These are phyloP conservation scores for Fraxinus ornus DNA, from an alignment of 305 asterid genomes.

Conservation along the genomic window DNA sequence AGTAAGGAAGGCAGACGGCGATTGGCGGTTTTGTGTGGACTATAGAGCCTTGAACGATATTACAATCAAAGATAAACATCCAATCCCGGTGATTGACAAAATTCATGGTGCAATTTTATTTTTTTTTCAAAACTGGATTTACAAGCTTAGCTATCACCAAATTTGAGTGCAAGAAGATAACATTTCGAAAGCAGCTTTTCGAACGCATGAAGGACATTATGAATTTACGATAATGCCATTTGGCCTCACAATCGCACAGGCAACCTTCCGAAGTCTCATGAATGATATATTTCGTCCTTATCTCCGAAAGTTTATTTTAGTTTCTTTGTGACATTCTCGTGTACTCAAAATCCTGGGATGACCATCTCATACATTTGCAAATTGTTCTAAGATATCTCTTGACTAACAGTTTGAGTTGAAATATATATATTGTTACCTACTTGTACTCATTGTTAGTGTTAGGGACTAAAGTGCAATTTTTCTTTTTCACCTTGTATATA, in stretches of 20 bases:
- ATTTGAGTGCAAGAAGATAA: background rate
- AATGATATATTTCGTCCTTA: background rate
- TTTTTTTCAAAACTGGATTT: background rate
- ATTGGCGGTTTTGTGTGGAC: background rate
- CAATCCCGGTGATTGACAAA: background rate
- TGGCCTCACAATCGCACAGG: too few species aligned
- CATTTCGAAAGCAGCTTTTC: background rate
- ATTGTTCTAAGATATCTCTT: background rate
- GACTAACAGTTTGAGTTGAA: background rate
- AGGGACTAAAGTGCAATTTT: too few species aligned
- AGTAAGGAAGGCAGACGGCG: background rate
- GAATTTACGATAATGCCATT: too few species aligned
- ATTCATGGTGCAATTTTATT: background rate
- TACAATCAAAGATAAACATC: background rate
- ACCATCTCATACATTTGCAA: background rate
- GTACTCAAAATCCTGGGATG: background rate
- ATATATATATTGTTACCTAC: too few species aligned
- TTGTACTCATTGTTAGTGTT: too few species aligned
- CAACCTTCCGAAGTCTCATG: too few species aligned
- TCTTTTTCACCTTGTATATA: too few species aligned
- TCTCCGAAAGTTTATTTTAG: background rate
- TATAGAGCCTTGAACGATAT: background rate
- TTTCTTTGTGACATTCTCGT: background rate
- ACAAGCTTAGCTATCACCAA: background rate
- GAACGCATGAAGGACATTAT: background rate